Evolutionary conservation across 345 rosid species (phyloP), one percentile per base, ranked within the genome.

Genomic region (Sisymbrium altissimum): DNA sequence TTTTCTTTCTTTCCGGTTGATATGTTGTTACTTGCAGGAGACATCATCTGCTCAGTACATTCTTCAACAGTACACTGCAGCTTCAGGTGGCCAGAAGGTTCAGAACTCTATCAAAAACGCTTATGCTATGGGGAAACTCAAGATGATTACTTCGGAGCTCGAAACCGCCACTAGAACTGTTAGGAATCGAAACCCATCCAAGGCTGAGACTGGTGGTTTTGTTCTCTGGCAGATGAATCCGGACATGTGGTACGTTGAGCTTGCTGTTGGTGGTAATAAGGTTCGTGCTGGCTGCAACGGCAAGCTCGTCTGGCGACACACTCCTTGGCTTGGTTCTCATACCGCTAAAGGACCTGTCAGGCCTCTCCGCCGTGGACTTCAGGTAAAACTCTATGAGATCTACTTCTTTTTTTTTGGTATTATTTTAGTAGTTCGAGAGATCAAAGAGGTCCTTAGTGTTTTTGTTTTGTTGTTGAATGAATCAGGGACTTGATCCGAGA

Each of bases 151-250:
- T 64, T 85, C 92, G 0, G 97, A 89, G 76, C 79, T 83, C 30
- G 97, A 85, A 71, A 89, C 93, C 0, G 86, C 97, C 3, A 83
- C 88, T 0, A 89, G 74, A 81, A 92, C 89, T 0, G 87, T 92
- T 52, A 88, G 83, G 87, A 89, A 85, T 48, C 80, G 89, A 13
- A 85, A 81, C 61, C 80, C 84, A 48, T 77, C 91, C 0, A 80
- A 86, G 49, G 84, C 85, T 3, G 96, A 92, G 74, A 78, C 89
- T 0, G 97, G 97, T 17, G 93, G 97, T 5, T 92, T 92, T 54
- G 97, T 92, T 61, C 96, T 92, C 11, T 92, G 97, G 97, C 96
- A 92, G 83, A 92, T 92, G 97, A 79, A 89, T 82, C 97, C 97
- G 8, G 97, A 89, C 56, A 89, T 87, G 93, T 92, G 97, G 97